Base-by-base conservation (phyloP, 2,329 filamentous ascomycete species). In the Cladophialophora bantiana region DNA sequence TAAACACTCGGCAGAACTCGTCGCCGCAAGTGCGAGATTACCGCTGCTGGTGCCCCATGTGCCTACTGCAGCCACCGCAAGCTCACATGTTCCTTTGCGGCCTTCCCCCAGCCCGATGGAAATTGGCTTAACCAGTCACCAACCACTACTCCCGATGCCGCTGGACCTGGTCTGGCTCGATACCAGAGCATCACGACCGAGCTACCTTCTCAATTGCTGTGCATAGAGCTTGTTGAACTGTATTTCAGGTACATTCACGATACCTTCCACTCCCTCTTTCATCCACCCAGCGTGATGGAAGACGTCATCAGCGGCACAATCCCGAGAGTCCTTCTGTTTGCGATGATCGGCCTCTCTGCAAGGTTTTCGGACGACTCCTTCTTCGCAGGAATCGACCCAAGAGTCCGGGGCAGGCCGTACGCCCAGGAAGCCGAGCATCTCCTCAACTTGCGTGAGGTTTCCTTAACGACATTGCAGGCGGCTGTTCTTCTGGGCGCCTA, bases 401-500 rank as follows among this genome's bases (percentile, higher is more conserved):
- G 69, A 38, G 34, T 68, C n/a, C 45, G 69, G 3, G 69, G 69
- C 34, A 48, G 69, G 34, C 67, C 15, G 31, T 71, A 71, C 42
- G 69, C 67, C 6, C 58, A 56, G 59, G 62, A 69, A 59, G 69
- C 69, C 2, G 67, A 69, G 55, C 56, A 55, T 18, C 59, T 76
- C 1, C 71, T 80, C 6, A 72, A 79, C 59, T 66, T 81, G 31
- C 76, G 77, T 7, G 72, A 78, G n/a, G 74, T 80, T 15, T 77
- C 76, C 4, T 62, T 81, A 18, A 72, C 61, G 2, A 80, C 77
- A 1, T 72, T 81, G 9, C 80, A 82, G 68, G 78, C 78, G 4
- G 79, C 78, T 50, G 75, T 82, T 4, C 68, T 82, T 5, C 69
- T 82, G 0, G 80, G 77, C 1, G 77, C 76, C 2, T 74, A 77